Evolutionary conservation across 1,139 yeast species (phyloP), one percentile per base, ranked within the genome.

Genomic region (Protomyces arabidopsidicola): DNA sequence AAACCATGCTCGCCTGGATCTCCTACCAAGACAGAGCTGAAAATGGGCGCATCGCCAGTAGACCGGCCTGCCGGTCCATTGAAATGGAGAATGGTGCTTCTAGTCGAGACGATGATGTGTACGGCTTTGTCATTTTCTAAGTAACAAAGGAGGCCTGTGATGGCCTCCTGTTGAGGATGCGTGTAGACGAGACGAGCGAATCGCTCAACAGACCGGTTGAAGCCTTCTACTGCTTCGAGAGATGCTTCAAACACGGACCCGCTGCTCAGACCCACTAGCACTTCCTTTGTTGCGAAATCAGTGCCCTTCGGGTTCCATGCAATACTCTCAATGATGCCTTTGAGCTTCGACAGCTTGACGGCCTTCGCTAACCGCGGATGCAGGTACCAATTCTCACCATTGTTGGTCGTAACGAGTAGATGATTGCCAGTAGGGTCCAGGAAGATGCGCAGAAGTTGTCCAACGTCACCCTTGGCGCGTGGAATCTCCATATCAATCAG

Each of bases 371-470:
- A 71, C 20, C 73, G 74, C 45, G 72, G 71, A 67, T 79, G 77
- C 48, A 81, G 70, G 66, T 79, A 81, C 70, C 74, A 81, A 68
- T 77, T 79, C 63, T 82, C 84, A 39, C 77, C 75, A 50, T 72
- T 73, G 3, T 74, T 70, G 0, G 84, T 80, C 9, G 83, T 75
- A 0, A 81, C 76, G 10, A 84, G 73, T 53, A 83, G 71, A 69
- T 82, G 84, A 9, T 76, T 72, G 1, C 86, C 86, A 0, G 79
- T 71, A 0, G 81, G 79, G 69, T 83, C 86, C 52, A 80, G 72
- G 69, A 74, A 82, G 2, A 83, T 58, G 73, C 45, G 72, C 69
- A 22, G 73, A 72, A 45, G 83, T 76, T 53, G 72, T 70, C 10
- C 70, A 68, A 35, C 71, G 72, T 9, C 66, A 65, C 27, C 65